A percentile compares a stretch with the other conserved stretches of the same genome.
Evolutionary conservation across 2,329 filamentous ascomycete genomes (phyloP).

Genomic region (Aureobasidium sp.): DNA sequence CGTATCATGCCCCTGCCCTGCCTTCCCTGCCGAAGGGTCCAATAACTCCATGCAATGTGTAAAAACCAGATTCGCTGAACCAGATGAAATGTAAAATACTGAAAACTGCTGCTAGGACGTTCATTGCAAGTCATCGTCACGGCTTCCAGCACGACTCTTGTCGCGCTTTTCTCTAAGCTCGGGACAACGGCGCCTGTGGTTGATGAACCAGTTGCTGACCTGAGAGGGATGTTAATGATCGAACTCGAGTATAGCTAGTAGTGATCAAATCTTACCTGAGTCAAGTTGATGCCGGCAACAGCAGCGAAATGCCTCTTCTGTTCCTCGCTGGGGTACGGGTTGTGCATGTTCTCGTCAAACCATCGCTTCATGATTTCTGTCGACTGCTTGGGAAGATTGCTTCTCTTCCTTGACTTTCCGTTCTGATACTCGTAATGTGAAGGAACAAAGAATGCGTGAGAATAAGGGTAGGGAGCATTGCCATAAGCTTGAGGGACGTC

Average conservation of each 20-base stretch:
- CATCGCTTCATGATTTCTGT: slow-evolving; percentile 32
- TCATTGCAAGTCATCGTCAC: slow-evolving; percentile 8
- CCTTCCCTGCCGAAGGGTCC: background rate
- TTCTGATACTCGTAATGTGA: slow-evolving; percentile 27
- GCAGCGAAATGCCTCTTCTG: slow-evolving; percentile 22
- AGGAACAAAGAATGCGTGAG: slow-evolving; percentile 11
- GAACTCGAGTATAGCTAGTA: background rate
- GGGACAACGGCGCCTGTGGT: slow-evolving; percentile 28
- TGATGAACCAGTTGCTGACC: slow-evolving; percentile 34
- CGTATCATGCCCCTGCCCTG: background rate
- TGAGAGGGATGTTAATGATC: background rate
- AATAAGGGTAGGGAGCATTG: slow-evolving; percentile 10
- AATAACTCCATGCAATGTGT: background rate
- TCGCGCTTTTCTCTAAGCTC: slow-evolving; percentile 29
- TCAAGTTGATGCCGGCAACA: slow-evolving; percentile 28
- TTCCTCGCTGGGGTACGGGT: slow-evolving; percentile 31
- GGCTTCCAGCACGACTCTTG: slow-evolving; percentile 13
- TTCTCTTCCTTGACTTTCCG: slow-evolving; percentile 28
- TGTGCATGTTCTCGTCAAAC: slow-evolving; percentile 30
- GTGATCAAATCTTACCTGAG: slow-evolving; percentile 18
- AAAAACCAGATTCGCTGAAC: background rate
- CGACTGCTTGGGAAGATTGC: slow-evolving; percentile 30
- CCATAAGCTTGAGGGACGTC: slow-evolving; percentile 8
- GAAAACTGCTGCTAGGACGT: background rate
- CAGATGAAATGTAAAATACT: background rate